Base-by-base conservation (phyloP, 345 rosid genomes). In the Citrus hindsii region DNA sequence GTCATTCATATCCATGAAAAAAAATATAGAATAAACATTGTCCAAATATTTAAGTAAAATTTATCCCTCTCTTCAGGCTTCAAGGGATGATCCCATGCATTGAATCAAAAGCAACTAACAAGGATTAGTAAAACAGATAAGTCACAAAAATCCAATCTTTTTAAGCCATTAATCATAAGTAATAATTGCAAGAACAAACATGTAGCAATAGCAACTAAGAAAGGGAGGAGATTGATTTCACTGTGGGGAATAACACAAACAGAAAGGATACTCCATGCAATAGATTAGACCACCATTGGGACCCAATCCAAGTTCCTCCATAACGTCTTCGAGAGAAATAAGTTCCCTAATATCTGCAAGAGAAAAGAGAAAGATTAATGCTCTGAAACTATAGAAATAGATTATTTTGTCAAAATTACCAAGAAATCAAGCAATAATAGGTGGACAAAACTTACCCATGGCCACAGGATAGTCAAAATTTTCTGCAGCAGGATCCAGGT, bases 401-500 rank as follows among this genome's bases (percentile, higher is more conserved):
- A 79, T 18, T 42, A 40, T 24, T 63, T 4, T 8, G 21, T 4
- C 68, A 79, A 75, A 67, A 7, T 70, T 6, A 30, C 7, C 30
- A 65, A 61, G 25, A 7, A 40, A 62, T 5, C 63, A 72, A 73
- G 33, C 42, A 38, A 66, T 60, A 66, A 66, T 53, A 69, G 32
- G 66, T 61, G 72, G 18, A 68, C 7, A 42, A 12, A 9, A 83
- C 86, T 84, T 79, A 93, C 99, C 94, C 89, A 90, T 87, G 75
- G 95, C 95, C 40, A 96, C 94, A 56, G 97, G 99, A 84, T 96
- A 94, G 69, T 94, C 90, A 71, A 94, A 94, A 78, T 83, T 86
- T 76, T 94, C 99, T 0, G 97, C 99, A 61, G 98, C 97, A 76
- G 99, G 98, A 86, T 96, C 97, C 24, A 94, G 84, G 85, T 96